phyloP scores from a whole-genome alignment of 2,329 filamentous ascomycete species.

The Gaeumannomyces sp. region DNA sequence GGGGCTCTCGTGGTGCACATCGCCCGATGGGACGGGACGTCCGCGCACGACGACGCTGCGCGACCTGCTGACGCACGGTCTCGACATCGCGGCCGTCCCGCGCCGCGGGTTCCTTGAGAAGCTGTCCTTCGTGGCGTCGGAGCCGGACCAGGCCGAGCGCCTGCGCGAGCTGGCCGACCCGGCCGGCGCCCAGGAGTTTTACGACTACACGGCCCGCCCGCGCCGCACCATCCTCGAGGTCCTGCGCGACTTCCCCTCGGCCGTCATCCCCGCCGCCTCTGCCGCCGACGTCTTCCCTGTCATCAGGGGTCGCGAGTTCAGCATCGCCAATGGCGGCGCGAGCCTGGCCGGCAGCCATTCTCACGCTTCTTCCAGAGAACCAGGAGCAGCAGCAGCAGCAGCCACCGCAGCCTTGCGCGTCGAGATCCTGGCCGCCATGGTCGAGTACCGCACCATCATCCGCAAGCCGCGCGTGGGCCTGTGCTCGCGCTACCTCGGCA shows the following conservation, averaged over 20 bases:
- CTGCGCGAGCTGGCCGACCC: slow-evolving; percentile 78
- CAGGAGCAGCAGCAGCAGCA: background rate
- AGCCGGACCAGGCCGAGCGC: slow-evolving; percentile 70
- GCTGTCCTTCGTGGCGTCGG: slow-evolving; percentile 67
- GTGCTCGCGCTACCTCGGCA: slow-evolving; percentile 78
- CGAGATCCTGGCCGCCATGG: slow-evolving; percentile 76
- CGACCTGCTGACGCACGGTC: slow-evolving; percentile 68
- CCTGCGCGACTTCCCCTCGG: slow-evolving; percentile 79
- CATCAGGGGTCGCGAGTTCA: slow-evolving; percentile 87
- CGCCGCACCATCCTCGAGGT: slow-evolving; percentile 88
- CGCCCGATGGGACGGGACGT: slow-evolving; percentile 15
- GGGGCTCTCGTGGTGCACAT: slow-evolving; percentile 6
- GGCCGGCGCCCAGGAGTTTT: slow-evolving; percentile 76
- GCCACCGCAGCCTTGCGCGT: slow-evolving; percentile 28
- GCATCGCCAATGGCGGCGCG: slow-evolving; percentile 70
- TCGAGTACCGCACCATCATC: slow-evolving; percentile 85
- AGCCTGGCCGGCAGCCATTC: slow-evolving; percentile 21
- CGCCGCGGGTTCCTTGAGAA: slow-evolving; percentile 78
- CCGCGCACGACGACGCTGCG: slow-evolving; percentile 54
- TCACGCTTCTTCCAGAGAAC: background rate
- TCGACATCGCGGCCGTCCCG: slow-evolving; percentile 87
- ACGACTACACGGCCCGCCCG: slow-evolving; percentile 89
- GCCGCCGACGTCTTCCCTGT: slow-evolving; percentile 69
- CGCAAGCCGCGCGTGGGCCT: slow-evolving; percentile 79
- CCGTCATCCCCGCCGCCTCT: slow-evolving; percentile 72